Evolutionary conservation across 257 asterid species (phyloP).

Genomic region (Fraxinus quadrangulata): DNA sequence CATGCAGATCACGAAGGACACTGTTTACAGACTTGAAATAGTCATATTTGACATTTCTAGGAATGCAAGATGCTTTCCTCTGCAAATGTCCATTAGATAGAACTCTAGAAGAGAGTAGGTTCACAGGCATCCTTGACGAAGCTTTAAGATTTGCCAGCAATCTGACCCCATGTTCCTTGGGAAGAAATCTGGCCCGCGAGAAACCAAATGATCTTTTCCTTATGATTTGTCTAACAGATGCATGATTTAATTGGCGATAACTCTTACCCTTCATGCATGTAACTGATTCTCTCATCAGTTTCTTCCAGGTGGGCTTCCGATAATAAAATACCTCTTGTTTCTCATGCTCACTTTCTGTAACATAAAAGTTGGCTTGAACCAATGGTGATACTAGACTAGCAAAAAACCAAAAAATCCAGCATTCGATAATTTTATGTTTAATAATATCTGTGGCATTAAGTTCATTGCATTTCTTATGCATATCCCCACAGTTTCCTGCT

Average conservation of each 20-base stretch:
- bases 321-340: slow-evolving; percentile 69
- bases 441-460: slow-evolving; percentile 35
- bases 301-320: slow-evolving; percentile 67
- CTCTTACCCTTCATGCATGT: slow-evolving; percentile 38
- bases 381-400: slow-evolving; percentile 58
- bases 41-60: slow-evolving; percentile 26
- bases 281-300: slow-evolving; percentile 47
- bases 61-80: slow-evolving; percentile 22
- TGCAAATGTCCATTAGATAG: slow-evolving; percentile 23
- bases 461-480: slow-evolving; percentile 25
- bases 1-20: slow-evolving; percentile 65
- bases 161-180: slow-evolving; percentile 71
- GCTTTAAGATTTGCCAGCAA: slow-evolving; percentile 79
- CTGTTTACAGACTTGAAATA: slow-evolving; percentile 63
- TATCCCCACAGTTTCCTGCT: slow-evolving; percentile 12
- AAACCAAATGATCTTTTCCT: slow-evolving; percentile 67
- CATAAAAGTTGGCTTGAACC: slow-evolving; percentile 76
- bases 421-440: slow-evolving; percentile 51
- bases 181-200: slow-evolving; percentile 75
- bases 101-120: slow-evolving; percentile 21
- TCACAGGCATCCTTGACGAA: slow-evolving; percentile 55
- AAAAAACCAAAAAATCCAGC: slow-evolving; percentile 86
- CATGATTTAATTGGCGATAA: slow-evolving; percentile 40
- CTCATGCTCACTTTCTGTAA: slow-evolving; percentile 74
- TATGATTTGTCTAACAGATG: slow-evolving; percentile 40